A percentile compares a stretch with the other conserved stretches of the same genome.
Evolutionary conservation across 192 early-diverging fungal genomes (phyloP).

Genomic region (Paraglomus occultum): DNA sequence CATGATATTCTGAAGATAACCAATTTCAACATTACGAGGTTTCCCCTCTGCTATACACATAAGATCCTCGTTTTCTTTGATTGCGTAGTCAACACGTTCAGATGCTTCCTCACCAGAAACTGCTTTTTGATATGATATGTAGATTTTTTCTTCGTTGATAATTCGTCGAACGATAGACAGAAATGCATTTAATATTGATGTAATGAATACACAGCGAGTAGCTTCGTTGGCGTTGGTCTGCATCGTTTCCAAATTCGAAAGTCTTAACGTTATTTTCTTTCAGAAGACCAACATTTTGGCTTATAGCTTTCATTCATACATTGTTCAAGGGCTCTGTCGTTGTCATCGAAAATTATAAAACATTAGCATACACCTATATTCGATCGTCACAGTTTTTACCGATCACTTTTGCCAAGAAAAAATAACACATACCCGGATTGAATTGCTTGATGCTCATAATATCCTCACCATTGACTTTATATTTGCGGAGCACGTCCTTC

Average conservation of each 20-base stretch:
- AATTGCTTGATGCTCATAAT: slow-evolving; percentile 19
- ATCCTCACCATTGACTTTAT: slow-evolving; percentile 17
- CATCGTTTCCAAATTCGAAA: slow-evolving; percentile 5
- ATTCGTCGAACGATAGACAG: background rate
- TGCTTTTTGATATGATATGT: background rate
- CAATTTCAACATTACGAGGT: slow-evolving; percentile 4
- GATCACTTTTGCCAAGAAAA: too few species aligned
- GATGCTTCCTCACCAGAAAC: slow-evolving; percentile 5
- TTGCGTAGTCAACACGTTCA: background rate
- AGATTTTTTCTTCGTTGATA: background rate
- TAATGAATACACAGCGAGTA: background rate
- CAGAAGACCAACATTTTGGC: too few species aligned
- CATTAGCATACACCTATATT: too few species aligned
- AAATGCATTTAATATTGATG: background rate
- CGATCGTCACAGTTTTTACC: too few species aligned
- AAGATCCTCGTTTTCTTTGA: background rate
- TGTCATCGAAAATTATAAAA: slow-evolving; percentile 24
- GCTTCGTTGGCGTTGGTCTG: background rate
- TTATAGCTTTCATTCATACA: slow-evolving; percentile 13
- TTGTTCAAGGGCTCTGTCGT: slow-evolving; percentile 16
- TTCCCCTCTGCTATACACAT: slow-evolving; percentile 9
- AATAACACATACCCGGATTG: slow-evolving; percentile 15
- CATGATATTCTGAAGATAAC: slow-evolving; percentile 21
- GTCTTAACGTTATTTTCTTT: slow-evolving; percentile 3
- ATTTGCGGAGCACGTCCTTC: slow-evolving; percentile 22